These are phyloP conservation scores for Calophaca sinica DNA, from an alignment of 306 rosid species.

Conservation along the genomic window DNA sequence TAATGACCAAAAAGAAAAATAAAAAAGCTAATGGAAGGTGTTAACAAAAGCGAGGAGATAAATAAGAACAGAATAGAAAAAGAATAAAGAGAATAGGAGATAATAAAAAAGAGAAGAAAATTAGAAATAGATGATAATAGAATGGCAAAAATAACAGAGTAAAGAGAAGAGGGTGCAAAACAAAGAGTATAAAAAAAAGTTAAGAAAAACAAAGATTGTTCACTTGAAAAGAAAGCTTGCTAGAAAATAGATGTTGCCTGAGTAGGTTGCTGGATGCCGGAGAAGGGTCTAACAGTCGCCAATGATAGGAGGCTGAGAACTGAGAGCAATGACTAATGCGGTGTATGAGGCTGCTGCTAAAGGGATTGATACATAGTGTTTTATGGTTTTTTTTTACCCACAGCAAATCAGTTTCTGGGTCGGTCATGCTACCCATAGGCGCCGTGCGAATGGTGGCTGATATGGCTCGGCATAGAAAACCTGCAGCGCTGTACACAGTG, in stretches of 20 bases:
- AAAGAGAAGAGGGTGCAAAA: neutral
- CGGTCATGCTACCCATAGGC: neutral
- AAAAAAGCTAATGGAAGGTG: neutral
- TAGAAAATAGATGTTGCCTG: neutral
- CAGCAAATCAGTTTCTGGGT: neutral
- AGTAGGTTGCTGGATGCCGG: neutral
- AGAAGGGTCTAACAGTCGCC: neutral
- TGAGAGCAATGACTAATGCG: neutral
- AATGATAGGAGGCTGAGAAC: neutral
- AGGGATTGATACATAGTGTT: neutral
- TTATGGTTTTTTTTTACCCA: neutral
- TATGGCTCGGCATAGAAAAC: neutral
- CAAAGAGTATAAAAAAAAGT: no score
- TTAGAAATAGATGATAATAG: neutral
- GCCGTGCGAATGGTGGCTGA: neutral
- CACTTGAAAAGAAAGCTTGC: slow-evolving; percentile 6
- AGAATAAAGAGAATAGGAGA: neutral
- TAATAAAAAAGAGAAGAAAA: neutral
- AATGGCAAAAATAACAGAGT: neutral
- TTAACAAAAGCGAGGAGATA: neutral
- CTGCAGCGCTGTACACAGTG: neutral
- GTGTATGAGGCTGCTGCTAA: neutral
- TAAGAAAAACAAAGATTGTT: neutral
- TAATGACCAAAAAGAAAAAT: neutral
- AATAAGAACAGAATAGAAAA: neutral